These are phyloP conservation scores for Pisolithus thermaeus DNA, from an alignment of 1,284 basidiomycete genomes.

Conservation along the genomic window DNA sequence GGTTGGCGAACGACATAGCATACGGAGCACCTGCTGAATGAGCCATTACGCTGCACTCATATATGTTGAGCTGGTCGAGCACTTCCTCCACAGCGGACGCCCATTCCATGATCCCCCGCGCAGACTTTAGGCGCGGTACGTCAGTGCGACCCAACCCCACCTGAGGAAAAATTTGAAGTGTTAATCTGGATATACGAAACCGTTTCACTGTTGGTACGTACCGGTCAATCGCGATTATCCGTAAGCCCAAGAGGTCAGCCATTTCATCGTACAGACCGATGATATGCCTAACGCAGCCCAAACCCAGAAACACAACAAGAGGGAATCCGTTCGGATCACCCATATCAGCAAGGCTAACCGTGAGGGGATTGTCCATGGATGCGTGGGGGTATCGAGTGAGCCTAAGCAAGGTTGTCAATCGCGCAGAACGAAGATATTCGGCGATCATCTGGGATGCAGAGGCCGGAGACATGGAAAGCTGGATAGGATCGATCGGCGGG, in stretches of 20 bases:
- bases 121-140: slow-evolving; percentile 57
- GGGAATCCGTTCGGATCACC: slow-evolving; percentile 80
- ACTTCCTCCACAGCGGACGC: slow-evolving; percentile 86
- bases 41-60: slow-evolving; percentile 85
- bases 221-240: slow-evolving; percentile 94
- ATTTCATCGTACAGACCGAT: slow-evolving; percentile 96
- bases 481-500: slow-evolving; percentile 30
- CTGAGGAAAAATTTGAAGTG: slow-evolving; percentile 31
- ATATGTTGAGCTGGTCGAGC: slow-evolving; percentile 73
- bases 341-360: slow-evolving; percentile 91
- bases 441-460: slow-evolving; percentile 68
- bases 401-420: slow-evolving; percentile 77
- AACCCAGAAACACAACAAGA: slow-evolving; percentile 85
- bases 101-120: slow-evolving; percentile 87
- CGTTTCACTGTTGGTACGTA: slow-evolving; percentile 25
- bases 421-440: slow-evolving; percentile 77
- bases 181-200: slow-evolving; percentile 10
- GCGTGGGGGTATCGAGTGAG: slow-evolving; percentile 77
- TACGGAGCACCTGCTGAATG: slow-evolving; percentile 98
- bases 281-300: slow-evolving; percentile 92
- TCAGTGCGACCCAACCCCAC: slow-evolving; percentile 94
- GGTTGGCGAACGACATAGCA: slow-evolving; percentile 82
- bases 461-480: slow-evolving; percentile 37
- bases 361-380: slow-evolving; percentile 63
- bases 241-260: slow-evolving; percentile 79